These are phyloP conservation scores for Metschnikowia proteae DNA, from an alignment of 805 yeast genomes.

Conservation along the genomic window DNA sequence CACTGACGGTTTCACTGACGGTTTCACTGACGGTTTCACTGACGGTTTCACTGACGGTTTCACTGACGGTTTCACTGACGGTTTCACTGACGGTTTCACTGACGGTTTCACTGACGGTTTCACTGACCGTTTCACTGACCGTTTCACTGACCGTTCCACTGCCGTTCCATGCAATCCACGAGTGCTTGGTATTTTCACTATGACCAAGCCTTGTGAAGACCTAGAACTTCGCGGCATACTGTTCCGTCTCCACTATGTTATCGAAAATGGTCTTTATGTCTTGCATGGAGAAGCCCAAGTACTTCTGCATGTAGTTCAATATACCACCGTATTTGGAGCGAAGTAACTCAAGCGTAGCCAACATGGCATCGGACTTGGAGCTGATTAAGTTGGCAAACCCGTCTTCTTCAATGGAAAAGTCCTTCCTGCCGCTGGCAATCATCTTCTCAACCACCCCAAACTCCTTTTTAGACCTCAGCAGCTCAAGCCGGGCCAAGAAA, in stretches of 20 bases:
- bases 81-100: too few relatives aligned
- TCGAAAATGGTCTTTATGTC: slow-evolving; percentile 36
- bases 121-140: too few relatives aligned
- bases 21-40: too few relatives aligned
- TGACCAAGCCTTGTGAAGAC: background rate
- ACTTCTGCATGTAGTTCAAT: slow-evolving; percentile 41
- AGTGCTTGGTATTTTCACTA: background rate
- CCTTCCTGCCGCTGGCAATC: slow-evolving; percentile 35
- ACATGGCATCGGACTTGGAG: slow-evolving; percentile 67
- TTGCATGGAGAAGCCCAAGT: slow-evolving; percentile 41
- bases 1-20: too few relatives aligned
- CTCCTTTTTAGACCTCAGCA: slow-evolving; percentile 25
- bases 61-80: too few relatives aligned
- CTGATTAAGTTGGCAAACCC: slow-evolving; percentile 61
- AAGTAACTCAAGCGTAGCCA: slow-evolving; percentile 54
- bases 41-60: too few relatives aligned
- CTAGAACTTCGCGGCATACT: slow-evolving; percentile 1
- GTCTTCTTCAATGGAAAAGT: slow-evolving; percentile 43
- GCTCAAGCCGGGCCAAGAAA: slow-evolving; percentile 31
- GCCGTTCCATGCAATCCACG: too few relatives aligned
- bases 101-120: too few relatives aligned
- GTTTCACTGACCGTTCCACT: too few relatives aligned
- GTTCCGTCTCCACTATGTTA: slow-evolving; percentile 10
- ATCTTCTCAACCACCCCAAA: slow-evolving; percentile 20
- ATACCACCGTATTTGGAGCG: slow-evolving; percentile 52